Evolutionary conservation across 2,329 filamentous ascomycete species (phyloP).

Genomic region (Chaetomium sp.): DNA sequence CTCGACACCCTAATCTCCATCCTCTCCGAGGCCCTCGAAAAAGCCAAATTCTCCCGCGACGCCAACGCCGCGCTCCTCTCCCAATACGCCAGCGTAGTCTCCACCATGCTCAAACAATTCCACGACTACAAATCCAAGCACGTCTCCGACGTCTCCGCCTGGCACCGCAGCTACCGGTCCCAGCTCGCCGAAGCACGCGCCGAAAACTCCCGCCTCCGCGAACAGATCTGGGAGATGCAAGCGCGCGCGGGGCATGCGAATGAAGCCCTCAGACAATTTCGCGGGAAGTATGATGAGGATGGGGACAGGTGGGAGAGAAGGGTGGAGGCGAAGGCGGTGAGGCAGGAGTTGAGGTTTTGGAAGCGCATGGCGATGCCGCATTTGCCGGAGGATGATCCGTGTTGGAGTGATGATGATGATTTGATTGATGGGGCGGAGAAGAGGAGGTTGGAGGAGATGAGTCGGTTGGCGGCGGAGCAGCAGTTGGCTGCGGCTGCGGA

Average conservation of each 20-base stretch:
- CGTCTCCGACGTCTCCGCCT: slow-evolving; percentile 53
- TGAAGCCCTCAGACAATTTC: slow-evolving; percentile 50
- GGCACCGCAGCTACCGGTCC: slow-evolving; percentile 60
- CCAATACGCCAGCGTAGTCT: slow-evolving; percentile 52
- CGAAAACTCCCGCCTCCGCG: slow-evolving; percentile 56
- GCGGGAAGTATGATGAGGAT: slow-evolving; percentile 51
- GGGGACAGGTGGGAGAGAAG: slow-evolving; percentile 46
- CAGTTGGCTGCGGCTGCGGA: slow-evolving; percentile 24
- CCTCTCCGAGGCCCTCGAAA: slow-evolving; percentile 56
- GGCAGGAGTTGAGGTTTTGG: slow-evolving; percentile 59
- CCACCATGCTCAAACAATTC: slow-evolving; percentile 55
- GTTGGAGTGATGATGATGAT: slow-evolving; percentile 61
- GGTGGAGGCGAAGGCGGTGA: slow-evolving; percentile 45
- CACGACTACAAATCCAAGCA: slow-evolving; percentile 61
- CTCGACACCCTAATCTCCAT: slow-evolving; percentile 56
- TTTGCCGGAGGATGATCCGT: slow-evolving; percentile 52
- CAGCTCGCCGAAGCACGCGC: slow-evolving; percentile 60
- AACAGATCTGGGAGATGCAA: slow-evolving; percentile 63
- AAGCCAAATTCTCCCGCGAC: slow-evolving; percentile 53
- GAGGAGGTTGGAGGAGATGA: slow-evolving; percentile 45
- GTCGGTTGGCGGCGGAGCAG: slow-evolving; percentile 38
- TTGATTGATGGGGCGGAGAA: slow-evolving; percentile 56
- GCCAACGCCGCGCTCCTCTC: slow-evolving; percentile 53
- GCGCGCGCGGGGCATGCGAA: slow-evolving; percentile 53
- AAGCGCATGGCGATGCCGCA: slow-evolving; percentile 60